A percentile compares a stretch with the other conserved stretches of the same genome.
Evolutionary conservation across 2,329 filamentous ascomycete species (phyloP).

Genomic region (Aspergillus ochraceoroseus): DNA sequence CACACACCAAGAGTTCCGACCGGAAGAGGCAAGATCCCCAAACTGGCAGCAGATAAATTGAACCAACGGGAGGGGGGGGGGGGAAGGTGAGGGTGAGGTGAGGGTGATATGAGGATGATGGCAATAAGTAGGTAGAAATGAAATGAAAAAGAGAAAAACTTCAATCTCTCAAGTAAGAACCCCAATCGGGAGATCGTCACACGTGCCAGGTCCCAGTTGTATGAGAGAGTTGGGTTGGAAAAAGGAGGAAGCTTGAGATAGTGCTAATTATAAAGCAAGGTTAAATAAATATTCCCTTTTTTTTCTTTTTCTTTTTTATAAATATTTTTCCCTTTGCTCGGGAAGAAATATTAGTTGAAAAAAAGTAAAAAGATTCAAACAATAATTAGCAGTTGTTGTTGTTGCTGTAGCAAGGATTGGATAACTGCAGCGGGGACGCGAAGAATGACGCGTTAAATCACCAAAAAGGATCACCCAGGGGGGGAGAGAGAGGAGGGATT

Average conservation of each 20-base stretch:
- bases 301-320: conserved; percentile 5
- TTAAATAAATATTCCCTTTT: conserved; percentile 1
- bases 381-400: conserved; percentile 16
- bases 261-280: conserved; percentile 15
- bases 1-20: conserved; percentile 15
- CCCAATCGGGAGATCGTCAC: conserved; percentile 14
- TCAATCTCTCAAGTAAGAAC: no score
- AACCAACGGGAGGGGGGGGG: no score
- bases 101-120: no score
- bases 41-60: no score
- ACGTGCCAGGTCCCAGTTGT: conserved; percentile 16
- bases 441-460: conserved; percentile 21
- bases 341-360: conserved; percentile 13
- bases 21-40: conserved; percentile 12
- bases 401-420: conserved; percentile 21
- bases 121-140: conserved; percentile 15
- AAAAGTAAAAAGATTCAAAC: conserved; percentile 10
- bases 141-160: conserved; percentile 18
- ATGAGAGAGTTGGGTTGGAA: conserved; percentile 18
- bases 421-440: conserved; percentile 22
- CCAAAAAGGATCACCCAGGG: conserved; percentile 12
- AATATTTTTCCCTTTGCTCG: no score
- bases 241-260: conserved; percentile 10
- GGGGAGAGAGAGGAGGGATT: conserved; percentile 15
- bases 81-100: conserved; percentile 11